phyloP scores from a whole-genome alignment of 1,139 yeast genomes.

The Debaryomyces psychrophilus region DNA sequence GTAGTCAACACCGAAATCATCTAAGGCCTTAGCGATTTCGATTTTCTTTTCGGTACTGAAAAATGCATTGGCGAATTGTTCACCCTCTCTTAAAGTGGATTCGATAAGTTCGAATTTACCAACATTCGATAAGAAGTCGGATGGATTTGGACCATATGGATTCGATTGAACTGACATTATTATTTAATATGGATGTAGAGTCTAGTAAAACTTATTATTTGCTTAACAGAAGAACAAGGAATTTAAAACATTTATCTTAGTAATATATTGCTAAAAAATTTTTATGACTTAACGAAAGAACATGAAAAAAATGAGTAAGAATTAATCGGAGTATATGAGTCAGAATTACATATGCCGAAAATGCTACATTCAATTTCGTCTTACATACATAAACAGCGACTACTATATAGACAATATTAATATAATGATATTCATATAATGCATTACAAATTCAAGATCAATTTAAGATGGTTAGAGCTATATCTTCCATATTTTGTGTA shows the following conservation, averaged over 20 bases:
- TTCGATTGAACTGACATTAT: constrained; percentile 36
- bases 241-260: background rate
- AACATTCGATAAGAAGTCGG: constrained; percentile 89
- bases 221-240: constrained; percentile 1
- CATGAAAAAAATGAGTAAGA: constrained; percentile 6
- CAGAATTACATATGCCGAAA: constrained; percentile 3
- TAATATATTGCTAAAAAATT: constrained; percentile 9
- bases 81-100: constrained; percentile 97
- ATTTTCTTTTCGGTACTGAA: constrained; percentile 94
- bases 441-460: background rate
- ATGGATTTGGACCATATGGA: constrained; percentile 96
- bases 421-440: background rate
- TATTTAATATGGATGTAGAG: background rate
- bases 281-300: constrained; percentile 10
- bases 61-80: constrained; percentile 97
- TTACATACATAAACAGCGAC: background rate
- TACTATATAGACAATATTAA: background rate
- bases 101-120: constrained; percentile 89
- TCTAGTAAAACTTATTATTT: background rate
- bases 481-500: background rate
- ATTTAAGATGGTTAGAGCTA: background rate
- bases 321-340: constrained; percentile 3
- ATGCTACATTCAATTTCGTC: background rate
- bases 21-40: constrained; percentile 95
- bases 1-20: constrained; percentile 97